Percentiles rank a stretch among this genome's conserved stretches.
Conservation (phyloP, 73 alveolate species). For the Stentor roeselii region DNA sequence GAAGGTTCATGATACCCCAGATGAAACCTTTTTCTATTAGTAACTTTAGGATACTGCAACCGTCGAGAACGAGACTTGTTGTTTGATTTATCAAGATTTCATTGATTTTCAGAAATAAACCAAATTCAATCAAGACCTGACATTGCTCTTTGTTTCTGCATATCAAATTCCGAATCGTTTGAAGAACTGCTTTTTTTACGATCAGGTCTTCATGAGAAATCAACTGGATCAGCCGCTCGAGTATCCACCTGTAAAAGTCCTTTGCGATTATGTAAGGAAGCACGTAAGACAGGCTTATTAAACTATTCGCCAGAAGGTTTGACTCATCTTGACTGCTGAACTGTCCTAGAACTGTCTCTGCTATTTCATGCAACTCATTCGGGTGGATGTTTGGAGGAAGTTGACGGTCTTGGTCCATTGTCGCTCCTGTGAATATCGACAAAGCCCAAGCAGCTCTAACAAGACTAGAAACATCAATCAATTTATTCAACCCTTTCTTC, state of each 20-base stretch:
- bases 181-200: neutral
- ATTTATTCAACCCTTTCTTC: neutral
- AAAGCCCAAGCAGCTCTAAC: constrained; percentile 19
- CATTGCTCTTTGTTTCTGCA: neutral
- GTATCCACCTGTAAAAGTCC: neutral
- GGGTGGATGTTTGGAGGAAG: neutral
- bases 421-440: neutral
- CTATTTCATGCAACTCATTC: neutral
- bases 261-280: neutral
- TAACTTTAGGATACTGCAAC: neutral
- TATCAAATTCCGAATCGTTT: neutral
- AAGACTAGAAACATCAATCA: neutral
- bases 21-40: constrained; percentile 1
- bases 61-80: neutral
- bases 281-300: neutral
- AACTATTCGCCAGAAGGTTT: neutral
- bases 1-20: neutral
- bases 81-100: neutral
- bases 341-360: neutral
- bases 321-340: neutral
- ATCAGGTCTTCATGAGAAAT: neutral
- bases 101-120: neutral
- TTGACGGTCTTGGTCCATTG: neutral
- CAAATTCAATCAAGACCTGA: neutral
- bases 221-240: neutral